Evolutionary conservation across 495 filamentous ascomycete species (phyloP), one percentile per base, ranked within the genome.

Genomic region (Durotheca rogersii): DNA sequence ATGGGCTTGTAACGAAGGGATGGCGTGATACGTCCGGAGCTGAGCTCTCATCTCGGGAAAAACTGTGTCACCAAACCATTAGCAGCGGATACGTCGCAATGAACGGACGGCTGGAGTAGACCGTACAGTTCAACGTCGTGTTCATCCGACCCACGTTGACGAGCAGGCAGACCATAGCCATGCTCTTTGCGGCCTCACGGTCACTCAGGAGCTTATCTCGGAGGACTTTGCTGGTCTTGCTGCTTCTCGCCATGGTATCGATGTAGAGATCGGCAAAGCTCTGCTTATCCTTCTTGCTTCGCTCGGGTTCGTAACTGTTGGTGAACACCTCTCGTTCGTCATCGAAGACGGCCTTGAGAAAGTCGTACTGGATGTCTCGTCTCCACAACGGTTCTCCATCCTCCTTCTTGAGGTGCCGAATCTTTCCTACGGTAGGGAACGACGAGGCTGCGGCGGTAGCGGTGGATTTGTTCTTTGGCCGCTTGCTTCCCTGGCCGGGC

Each of bases 41-140:
- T 97, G 93, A 34, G 93, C 93, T 68, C 95, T 89, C 93, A 98
- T 98, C 70, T 98, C 93, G 19, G 94, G 93, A 69, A 98, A 98
- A 74, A 98, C 92, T 97, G 64, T 11, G 64, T 11, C 30, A 36
- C 6, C 52, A 21, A 14, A 21, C 7, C 35, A 53, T 75, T 52
- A 80, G 68, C 32, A 45, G 43, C 53, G 44, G 35, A 17, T 10
- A 37, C 15, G 34, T 41, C 16, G 19, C 17, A 9, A 30, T 1
- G 15, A 16, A 6, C 1, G 41, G 30, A 40, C n/a, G n/a, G n/a
- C 34, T 20, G 4, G 18, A 29, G 41, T 51, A 49, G 34, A 47
- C 65, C 80, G 56, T 76, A 96, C 92, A 98, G 67, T 98, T 98
- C 16, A 98, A 74, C 0, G 93, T 98, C 11, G 93, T 98, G 69